phyloP scores from a whole-genome alignment of 2,329 filamentous ascomycete species.

The Gaeumannomyces sp. region DNA sequence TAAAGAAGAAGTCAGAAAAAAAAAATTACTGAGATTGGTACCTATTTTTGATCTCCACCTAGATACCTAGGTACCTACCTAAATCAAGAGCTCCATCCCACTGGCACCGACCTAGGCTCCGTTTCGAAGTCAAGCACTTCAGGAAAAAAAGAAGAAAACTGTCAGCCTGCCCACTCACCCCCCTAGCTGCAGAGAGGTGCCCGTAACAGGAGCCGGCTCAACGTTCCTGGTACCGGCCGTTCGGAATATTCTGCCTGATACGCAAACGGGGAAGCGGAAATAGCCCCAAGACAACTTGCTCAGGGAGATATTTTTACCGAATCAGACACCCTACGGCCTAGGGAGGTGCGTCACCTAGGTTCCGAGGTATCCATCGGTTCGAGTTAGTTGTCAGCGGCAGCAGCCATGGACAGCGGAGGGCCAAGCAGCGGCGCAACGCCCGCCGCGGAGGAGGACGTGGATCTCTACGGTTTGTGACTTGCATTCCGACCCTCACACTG shows the following conservation, averaged over 20 bases:
- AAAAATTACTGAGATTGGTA: background rate
- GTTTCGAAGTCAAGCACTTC: background rate
- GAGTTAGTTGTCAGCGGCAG: background rate
- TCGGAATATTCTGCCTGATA: background rate
- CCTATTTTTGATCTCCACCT: background rate
- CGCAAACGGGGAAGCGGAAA: background rate
- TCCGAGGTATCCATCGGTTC: background rate
- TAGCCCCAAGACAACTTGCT: background rate
- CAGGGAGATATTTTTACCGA: background rate
- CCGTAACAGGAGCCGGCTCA: background rate
- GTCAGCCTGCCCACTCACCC: background rate
- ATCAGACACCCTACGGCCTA: background rate
- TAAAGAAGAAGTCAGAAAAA: background rate
- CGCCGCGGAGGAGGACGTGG: constrained; percentile 38
- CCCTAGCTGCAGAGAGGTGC: background rate
- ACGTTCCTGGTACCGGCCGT: background rate
- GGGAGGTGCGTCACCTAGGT: background rate
- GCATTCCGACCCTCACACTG: background rate
- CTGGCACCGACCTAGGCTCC: too few relatives aligned
- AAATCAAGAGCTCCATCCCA: background rate
- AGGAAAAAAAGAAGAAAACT: background rate
- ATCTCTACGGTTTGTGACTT: constrained; percentile 45
- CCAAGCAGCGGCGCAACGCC: constrained; percentile 15
- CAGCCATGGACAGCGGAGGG: constrained; percentile 19
- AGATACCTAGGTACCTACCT: too few relatives aligned